phyloP scores from a whole-genome alignment of 1,139 yeast species.

The Blastobotrys arbuscula region DNA sequence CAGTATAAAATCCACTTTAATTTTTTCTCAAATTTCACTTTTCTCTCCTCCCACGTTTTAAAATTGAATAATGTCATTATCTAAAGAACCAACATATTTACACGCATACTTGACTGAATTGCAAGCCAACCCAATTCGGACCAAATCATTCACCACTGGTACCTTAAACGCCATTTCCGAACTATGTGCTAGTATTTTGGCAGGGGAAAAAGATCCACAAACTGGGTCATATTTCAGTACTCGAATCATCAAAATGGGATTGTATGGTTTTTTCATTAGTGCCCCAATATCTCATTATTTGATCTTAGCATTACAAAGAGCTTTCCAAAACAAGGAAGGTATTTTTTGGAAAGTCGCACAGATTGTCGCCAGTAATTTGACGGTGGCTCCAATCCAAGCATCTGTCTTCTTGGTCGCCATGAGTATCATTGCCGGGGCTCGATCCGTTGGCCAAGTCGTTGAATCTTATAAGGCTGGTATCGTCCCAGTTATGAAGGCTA shows the following conservation, averaged over 20 bases:
- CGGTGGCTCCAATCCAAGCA: slow-evolving; percentile 60
- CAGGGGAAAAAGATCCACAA: slow-evolving; percentile 36
- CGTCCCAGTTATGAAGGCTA: slow-evolving; percentile 52
- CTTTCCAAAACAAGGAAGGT: slow-evolving; percentile 32
- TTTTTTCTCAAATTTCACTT: background rate
- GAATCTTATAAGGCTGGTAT: slow-evolving; percentile 48
- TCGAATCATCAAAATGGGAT: slow-evolving; percentile 59
- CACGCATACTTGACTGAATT: slow-evolving; percentile 25
- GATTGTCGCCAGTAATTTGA: slow-evolving; percentile 51
- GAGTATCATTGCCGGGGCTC: slow-evolving; percentile 38
- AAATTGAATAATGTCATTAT: slow-evolving; percentile 12
- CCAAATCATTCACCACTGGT: slow-evolving; percentile 38
- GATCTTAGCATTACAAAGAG: slow-evolving; percentile 31
- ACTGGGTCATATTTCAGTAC: slow-evolving; percentile 34
- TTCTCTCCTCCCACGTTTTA: background rate
- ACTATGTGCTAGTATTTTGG: slow-evolving; percentile 33
- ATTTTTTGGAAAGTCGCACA: slow-evolving; percentile 46
- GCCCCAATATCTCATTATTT: slow-evolving; percentile 70
- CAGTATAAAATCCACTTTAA: background rate
- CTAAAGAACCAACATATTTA: slow-evolving; percentile 17
- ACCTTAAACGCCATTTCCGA: slow-evolving; percentile 35
- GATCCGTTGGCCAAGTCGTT: slow-evolving; percentile 28
- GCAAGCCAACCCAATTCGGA: slow-evolving; percentile 30
- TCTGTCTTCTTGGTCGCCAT: slow-evolving; percentile 50
- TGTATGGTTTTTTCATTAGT: slow-evolving; percentile 63